Percentiles rank a stretch among this genome's conserved stretches.
Conservation (phyloP, 768 basidiomycete genomes). For the Tylopilus sp. region DNA sequence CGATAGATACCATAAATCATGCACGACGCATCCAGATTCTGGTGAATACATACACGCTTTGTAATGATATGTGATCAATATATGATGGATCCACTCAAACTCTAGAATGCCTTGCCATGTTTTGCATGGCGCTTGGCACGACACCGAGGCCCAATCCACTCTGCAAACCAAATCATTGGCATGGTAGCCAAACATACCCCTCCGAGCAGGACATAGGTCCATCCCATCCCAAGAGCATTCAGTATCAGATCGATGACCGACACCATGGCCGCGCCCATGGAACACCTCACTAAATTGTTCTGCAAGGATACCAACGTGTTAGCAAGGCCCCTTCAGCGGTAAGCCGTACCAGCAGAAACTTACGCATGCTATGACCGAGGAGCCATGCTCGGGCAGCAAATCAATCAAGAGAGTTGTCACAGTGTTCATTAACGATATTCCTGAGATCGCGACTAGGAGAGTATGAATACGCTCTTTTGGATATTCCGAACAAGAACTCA, state of each 20-base stretch:
- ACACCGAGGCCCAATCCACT: constrained; percentile 54
- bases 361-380: constrained; percentile 71
- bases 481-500: constrained; percentile 1
- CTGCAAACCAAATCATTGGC: constrained; percentile 50
- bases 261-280: constrained; percentile 55
- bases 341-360: constrained; percentile 25
- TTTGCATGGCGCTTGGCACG: constrained; percentile 34
- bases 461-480: not conserved
- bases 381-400: constrained; percentile 56
- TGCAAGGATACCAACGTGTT: constrained; percentile 22
- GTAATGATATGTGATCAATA: not conserved
- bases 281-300: constrained; percentile 72
- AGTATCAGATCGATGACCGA: constrained; percentile 63
- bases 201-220: constrained; percentile 65
- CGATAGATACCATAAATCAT: no score
- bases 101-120: not conserved
- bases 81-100: not conserved
- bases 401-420: constrained; percentile 65
- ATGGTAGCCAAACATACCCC: constrained; percentile 43
- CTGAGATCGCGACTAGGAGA: constrained; percentile 46
- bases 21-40: no score
- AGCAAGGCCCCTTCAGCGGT: no score
- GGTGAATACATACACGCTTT: no score
- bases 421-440: constrained; percentile 50
- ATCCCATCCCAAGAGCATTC: constrained; percentile 57